Evolutionary conservation across 257 asterid genomes (phyloP).

Genomic region (Voacanga thouarsii): DNA sequence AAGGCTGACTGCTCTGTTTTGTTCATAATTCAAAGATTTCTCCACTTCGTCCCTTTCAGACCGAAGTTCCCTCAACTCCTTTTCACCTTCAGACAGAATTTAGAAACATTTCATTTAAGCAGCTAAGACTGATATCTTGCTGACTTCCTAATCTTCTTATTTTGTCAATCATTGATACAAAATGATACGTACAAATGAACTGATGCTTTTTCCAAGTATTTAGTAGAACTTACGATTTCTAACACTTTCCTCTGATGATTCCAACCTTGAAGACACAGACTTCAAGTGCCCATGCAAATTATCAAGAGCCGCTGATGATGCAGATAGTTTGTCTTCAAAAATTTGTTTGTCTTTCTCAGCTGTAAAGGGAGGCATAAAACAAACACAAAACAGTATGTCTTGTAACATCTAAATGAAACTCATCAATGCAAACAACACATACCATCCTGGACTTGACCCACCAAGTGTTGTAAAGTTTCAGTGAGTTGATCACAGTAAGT

Average conservation of each 20-base stretch:
- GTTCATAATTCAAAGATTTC: conserved; percentile 54
- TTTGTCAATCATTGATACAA: neutral
- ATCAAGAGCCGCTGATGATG: conserved; percentile 68
- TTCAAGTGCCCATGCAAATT: conserved; percentile 61
- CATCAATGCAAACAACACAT: conserved; percentile 17
- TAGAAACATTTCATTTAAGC: conserved; percentile 21
- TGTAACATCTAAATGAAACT: conserved; percentile 10
- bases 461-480: conserved; percentile 69
- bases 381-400: conserved; percentile 20
- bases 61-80: conserved; percentile 67
- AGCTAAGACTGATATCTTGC: neutral
- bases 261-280: conserved; percentile 61
- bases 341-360: conserved; percentile 80
- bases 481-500: conserved; percentile 73
- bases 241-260: conserved; percentile 63
- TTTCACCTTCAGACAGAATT: conserved; percentile 56
- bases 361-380: conserved; percentile 33
- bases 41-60: conserved; percentile 56
- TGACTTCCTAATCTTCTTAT: neutral
- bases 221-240: conserved; percentile 60
- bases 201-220: conserved; percentile 1
- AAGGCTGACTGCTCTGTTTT: conserved; percentile 41
- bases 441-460: conserved; percentile 82
- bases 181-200: neutral
- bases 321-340: conserved; percentile 71